Conservation (phyloP, 148 eudicot species). For the Vaccinium corymbosum region DNA sequence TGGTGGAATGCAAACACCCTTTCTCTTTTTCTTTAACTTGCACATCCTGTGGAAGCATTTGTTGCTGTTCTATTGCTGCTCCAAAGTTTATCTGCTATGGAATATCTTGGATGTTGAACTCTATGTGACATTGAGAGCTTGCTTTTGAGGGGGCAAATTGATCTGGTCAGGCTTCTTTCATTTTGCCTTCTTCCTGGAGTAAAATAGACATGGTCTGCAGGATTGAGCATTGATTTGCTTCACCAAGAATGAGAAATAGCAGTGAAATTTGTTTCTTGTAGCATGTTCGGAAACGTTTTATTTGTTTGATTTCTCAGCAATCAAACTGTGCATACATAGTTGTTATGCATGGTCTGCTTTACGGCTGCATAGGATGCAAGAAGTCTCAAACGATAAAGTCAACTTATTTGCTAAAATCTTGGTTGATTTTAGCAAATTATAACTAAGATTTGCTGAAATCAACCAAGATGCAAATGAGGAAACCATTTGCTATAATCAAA, state of each 20-base stretch:
- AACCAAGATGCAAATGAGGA: too few relatives aligned
- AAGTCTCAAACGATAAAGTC: background rate
- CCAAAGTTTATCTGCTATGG: background rate
- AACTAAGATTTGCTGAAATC: too few relatives aligned
- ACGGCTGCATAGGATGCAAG: background rate
- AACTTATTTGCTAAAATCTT: too few relatives aligned
- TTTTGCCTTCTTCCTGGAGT: background rate
- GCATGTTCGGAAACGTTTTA: background rate
- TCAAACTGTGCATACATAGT: background rate
- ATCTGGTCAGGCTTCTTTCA: background rate
- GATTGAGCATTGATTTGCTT: background rate
- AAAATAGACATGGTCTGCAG: background rate
- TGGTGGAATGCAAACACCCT: too few relatives aligned
- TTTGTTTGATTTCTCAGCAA: background rate
- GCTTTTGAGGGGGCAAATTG: background rate
- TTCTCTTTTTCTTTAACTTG: background rate
- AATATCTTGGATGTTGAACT: background rate
- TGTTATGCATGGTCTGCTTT: conserved; percentile 1
- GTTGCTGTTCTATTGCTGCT: conserved; percentile 3
- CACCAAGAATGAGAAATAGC: background rate
- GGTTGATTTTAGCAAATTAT: too few relatives aligned
- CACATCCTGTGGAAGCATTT: background rate
- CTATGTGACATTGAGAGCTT: background rate
- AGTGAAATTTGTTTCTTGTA: background rate
- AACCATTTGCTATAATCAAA: too few relatives aligned